Evolutionary conservation across 768 basidiomycete genomes (phyloP), one percentile per base, ranked within the genome.

Genomic region (Mycena vulgaris): DNA sequence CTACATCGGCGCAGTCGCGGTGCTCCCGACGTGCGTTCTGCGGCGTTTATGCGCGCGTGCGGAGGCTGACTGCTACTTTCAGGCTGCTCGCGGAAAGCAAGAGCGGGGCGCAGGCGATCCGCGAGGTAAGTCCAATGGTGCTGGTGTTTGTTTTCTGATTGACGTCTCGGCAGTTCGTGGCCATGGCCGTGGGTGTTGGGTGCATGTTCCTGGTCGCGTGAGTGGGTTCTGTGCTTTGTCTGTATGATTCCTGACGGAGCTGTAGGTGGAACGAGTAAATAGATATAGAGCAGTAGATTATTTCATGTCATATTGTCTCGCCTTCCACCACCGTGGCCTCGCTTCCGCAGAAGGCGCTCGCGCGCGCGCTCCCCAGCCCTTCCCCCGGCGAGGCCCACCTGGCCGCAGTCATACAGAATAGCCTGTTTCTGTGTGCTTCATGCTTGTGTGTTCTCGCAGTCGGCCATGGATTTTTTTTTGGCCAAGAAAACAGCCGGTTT

Each of bases 181-280:
- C 95, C 68, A 97, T 97, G 95, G 89, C 89, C 55, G 88, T 97
- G 79, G 95, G 95, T 33, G 95, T 97, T 74, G 79, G 88, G 77
- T 96, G 95, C 85, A 97, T 97, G 95, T 92, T 95, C 80, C 79
- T 93, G 78, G 94, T 95, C 79, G 94, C 94, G 93, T 95, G 88
- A 90, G 93, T 89, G 73, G 58, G 58, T 33, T 76, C 58, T 70
- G 33, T 65, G 37, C 58, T 51, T 40, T 74, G 45, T 35, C 58
- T 10, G 45, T 37, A 30, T 10, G 63, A 64, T 71, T 57, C 73
- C 73, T 58, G 60, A 63, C 62, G 55, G 3, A 13, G 31, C 45
- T 60, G 35, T 67, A 93, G 93, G 74, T 94, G 93, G 93, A 93
- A 94, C 78, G 93, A 94, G 82, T 94, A 88, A 83, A 82, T 72